Evolutionary conservation across 1,284 basidiomycete species (phyloP).

Genomic region (Ustilago tritici): DNA sequence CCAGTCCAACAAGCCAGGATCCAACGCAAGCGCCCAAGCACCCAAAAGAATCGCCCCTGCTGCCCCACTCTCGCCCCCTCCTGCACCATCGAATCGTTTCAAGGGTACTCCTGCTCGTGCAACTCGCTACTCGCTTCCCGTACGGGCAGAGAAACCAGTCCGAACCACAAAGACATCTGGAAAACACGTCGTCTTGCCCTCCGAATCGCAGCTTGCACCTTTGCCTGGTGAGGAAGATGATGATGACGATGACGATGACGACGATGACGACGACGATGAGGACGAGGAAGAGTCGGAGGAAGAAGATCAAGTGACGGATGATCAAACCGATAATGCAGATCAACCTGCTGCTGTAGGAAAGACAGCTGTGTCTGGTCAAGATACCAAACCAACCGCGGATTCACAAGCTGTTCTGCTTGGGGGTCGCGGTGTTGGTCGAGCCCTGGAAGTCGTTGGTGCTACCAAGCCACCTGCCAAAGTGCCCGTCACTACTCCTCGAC

Average conservation of each 20-base stretch:
- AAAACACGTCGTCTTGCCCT: slow-evolving; percentile 89
- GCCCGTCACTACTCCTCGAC: slow-evolving; percentile 41
- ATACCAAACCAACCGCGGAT: slow-evolving; percentile 5
- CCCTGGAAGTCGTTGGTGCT: slow-evolving; percentile 19
- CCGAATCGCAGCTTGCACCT: slow-evolving; percentile 88
- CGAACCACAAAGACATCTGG: slow-evolving; percentile 91
- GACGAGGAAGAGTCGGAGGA: slow-evolving; percentile 64
- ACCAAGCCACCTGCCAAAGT: slow-evolving; percentile 48
- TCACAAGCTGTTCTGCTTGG: slow-evolving; percentile 21
- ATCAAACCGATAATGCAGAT: slow-evolving; percentile 17
- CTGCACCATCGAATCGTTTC: slow-evolving; percentile 42
- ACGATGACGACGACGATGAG: slow-evolving; percentile 69
- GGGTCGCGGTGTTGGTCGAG: slow-evolving; percentile 18
- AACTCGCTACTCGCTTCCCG: slow-evolving; percentile 67
- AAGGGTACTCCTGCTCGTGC: slow-evolving; percentile 67
- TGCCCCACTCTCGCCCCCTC: slow-evolving; percentile 40
- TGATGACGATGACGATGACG: slow-evolving; percentile 61
- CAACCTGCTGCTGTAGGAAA: not conserved
- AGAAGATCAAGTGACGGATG: slow-evolving; percentile 66
- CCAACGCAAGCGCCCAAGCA: slow-evolving; percentile 12
- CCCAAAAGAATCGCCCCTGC: slow-evolving; percentile 19
- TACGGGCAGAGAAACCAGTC: slow-evolving; percentile 72
- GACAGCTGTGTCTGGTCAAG: slow-evolving; percentile 9
- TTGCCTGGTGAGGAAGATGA: slow-evolving; percentile 72
- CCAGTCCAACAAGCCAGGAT: slow-evolving; percentile 5